Evolutionary conservation across 495 filamentous ascomycete species (phyloP), one percentile per base, ranked within the genome.

Genomic region (Xylaria grammica): DNA sequence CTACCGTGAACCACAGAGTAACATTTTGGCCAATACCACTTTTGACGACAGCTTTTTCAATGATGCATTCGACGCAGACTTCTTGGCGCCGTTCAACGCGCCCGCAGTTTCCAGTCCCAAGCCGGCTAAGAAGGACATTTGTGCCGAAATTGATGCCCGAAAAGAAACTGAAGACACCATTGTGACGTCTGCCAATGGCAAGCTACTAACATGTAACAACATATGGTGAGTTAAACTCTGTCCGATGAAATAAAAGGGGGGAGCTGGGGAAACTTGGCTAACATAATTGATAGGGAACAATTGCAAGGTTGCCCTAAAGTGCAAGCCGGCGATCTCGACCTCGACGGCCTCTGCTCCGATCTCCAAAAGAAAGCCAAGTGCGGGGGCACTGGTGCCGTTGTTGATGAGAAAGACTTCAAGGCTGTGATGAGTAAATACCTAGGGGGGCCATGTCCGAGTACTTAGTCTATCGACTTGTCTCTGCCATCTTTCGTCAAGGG

Each of bases 281-380:
- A 49, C 40, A 26, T 5, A 0, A 34, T 29, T 6, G 17, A 58
- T 44, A 99, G 95, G 95, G 93, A 98, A 77, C 92, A 90, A 79
- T 81, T 99, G 36, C 90, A 94, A 81, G 84, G 84, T 26, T 95
- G 93, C 75, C 90, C 93, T 53, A 92, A 89, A 71, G 95, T 95
- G 72, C 89, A 90, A 68, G 89, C 85, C 51, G 94, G 93, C 68
- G 91, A 94, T 66, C 87, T 97, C 65, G 95, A 99, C 68, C 89
- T 99, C 67, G 96, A 99, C 72, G 85, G 86, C 58, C 84, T 99
- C 13, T 99, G 96, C 78, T 87, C 90, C 6, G 93, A 99, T 66
- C 85, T 99, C n/a, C 90, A 93, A 62, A 90, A 90, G 70, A 99
- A 99, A 79, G 96, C 96, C 49, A 94, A 94, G 73, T 99, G 96